A percentile compares a stretch with the other conserved stretches of the same genome.
These are phyloP conservation scores for Podospora pseudocomata DNA, from an alignment of 495 filamentous ascomycete species.

Conservation along the genomic window DNA sequence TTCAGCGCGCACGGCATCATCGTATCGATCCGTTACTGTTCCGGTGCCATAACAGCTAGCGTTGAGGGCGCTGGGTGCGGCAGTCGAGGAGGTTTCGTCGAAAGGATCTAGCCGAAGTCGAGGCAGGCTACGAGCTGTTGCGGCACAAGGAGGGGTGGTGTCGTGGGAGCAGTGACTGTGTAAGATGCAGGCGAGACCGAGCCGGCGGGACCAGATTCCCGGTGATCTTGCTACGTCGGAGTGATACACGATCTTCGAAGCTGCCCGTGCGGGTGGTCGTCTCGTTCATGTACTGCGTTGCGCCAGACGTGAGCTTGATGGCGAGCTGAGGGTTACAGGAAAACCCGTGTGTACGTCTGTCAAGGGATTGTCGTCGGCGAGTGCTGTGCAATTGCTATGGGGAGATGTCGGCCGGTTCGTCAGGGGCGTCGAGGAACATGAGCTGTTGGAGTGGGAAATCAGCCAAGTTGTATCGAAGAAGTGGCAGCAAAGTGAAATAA, in stretches of 20 bases:
- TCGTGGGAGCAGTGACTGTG: constrained; percentile 10
- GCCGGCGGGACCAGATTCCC: not conserved
- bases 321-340: not conserved
- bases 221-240: not conserved
- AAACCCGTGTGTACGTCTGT: not conserved
- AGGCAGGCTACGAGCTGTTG: not conserved
- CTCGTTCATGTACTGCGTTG: constrained; percentile 1
- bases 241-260: constrained; percentile 4
- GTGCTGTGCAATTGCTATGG: not conserved
- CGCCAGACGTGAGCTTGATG: not conserved
- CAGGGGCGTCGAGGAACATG: not conserved
- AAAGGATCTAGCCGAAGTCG: constrained; percentile 6
- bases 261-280: not conserved
- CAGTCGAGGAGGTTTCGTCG: constrained; percentile 7
- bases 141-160: not conserved
- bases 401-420: not conserved
- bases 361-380: not conserved
- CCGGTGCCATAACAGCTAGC: constrained; percentile 23
- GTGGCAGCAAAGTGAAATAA: not conserved
- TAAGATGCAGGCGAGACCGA: constrained; percentile 11
- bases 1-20: constrained; percentile 46
- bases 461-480: not conserved
- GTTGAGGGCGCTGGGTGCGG: constrained; percentile 18
- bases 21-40: constrained; percentile 36
- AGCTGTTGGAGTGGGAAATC: not conserved